Conservation (phyloP, 768 basidiomycete species). For the Suillus occidentalis region DNA sequence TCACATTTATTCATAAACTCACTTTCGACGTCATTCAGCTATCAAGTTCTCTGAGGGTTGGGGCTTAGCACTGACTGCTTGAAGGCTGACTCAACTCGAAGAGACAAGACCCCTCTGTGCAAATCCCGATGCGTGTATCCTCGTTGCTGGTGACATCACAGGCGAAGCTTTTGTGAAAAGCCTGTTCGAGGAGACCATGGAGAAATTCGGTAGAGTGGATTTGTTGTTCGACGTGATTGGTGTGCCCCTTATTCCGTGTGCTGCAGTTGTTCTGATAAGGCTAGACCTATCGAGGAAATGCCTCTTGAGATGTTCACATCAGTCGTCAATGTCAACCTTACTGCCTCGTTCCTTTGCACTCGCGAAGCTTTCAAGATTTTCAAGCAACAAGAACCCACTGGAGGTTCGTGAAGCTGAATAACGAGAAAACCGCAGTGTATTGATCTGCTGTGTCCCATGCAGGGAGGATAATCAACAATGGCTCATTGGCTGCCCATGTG, state of each 20-base stretch:
- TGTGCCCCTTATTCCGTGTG: background rate
- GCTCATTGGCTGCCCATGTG: constrained; percentile 69
- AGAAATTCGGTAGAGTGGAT: constrained; percentile 68
- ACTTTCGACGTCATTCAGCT: constrained; percentile 50
- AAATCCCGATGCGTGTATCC: constrained; percentile 33
- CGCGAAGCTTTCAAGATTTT: constrained; percentile 73
- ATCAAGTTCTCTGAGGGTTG: constrained; percentile 71
- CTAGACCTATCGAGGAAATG: constrained; percentile 57
- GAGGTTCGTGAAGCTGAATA: constrained; percentile 46
- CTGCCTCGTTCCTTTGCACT: constrained; percentile 74
- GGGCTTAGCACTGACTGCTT: constrained; percentile 64
- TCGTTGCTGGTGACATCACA: constrained; percentile 64
- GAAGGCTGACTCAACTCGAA: constrained; percentile 55
- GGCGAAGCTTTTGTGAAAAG: constrained; percentile 60
- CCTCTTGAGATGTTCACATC: constrained; percentile 60
- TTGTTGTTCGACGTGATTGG: constrained; percentile 73
- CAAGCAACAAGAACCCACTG: constrained; percentile 69
- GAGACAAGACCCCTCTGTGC: constrained; percentile 53
- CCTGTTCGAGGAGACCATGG: constrained; percentile 55
- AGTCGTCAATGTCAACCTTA: constrained; percentile 70
- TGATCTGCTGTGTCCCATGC: background rate
- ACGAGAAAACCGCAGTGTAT: background rate
- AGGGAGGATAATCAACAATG: constrained; percentile 86
- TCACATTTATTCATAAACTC: background rate
- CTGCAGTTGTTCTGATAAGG: constrained; percentile 31